phyloP scores from a whole-genome alignment of 2,329 filamentous ascomycete species.

The Calonectria pseudoturangicola region DNA sequence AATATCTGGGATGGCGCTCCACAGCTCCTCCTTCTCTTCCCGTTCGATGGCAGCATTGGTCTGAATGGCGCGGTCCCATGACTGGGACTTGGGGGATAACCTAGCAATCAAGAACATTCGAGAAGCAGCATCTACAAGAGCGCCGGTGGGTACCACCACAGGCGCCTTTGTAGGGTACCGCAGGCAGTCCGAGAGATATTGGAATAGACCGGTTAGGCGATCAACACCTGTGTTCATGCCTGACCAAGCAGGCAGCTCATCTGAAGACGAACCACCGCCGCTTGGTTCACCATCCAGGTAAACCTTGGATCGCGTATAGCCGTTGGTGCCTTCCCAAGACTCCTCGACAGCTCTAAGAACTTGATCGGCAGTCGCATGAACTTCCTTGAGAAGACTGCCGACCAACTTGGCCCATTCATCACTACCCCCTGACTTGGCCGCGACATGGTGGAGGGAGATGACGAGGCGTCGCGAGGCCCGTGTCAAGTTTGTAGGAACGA shows the following conservation, averaged over 20 bases:
- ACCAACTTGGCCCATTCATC: slow-evolving; percentile 87
- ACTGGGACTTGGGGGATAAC: slow-evolving; percentile 68
- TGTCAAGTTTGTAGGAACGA: slow-evolving; percentile 72
- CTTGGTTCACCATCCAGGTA: slow-evolving; percentile 67
- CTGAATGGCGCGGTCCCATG: slow-evolving; percentile 71
- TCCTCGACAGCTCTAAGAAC: slow-evolving; percentile 88
- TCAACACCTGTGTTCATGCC: slow-evolving; percentile 85
- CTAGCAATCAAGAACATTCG: slow-evolving; percentile 81
- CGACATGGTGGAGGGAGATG: slow-evolving; percentile 85
- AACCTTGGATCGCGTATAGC: slow-evolving; percentile 65
- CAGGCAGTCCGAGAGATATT: slow-evolving; percentile 79
- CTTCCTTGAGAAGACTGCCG: slow-evolving; percentile 75
- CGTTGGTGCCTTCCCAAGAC: slow-evolving; percentile 83
- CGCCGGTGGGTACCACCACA: slow-evolving; percentile 80
- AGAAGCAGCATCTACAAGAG: slow-evolving; percentile 80
- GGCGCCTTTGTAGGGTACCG: slow-evolving; percentile 77
- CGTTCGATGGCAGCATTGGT: slow-evolving; percentile 83
- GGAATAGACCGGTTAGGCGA: slow-evolving; percentile 79
- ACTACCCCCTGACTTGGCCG: slow-evolving; percentile 84
- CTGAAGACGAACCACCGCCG: slow-evolving; percentile 66
- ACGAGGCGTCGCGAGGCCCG: slow-evolving; percentile 78
- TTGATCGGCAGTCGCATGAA: slow-evolving; percentile 83
- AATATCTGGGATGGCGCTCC: slow-evolving; percentile 82
- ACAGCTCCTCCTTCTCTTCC: slow-evolving; percentile 88
- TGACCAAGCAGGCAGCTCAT: slow-evolving; percentile 80